These are phyloP conservation scores for Phytophthora foliorum DNA, from an alignment of 352 stramenopile species.

Conservation along the genomic window DNA sequence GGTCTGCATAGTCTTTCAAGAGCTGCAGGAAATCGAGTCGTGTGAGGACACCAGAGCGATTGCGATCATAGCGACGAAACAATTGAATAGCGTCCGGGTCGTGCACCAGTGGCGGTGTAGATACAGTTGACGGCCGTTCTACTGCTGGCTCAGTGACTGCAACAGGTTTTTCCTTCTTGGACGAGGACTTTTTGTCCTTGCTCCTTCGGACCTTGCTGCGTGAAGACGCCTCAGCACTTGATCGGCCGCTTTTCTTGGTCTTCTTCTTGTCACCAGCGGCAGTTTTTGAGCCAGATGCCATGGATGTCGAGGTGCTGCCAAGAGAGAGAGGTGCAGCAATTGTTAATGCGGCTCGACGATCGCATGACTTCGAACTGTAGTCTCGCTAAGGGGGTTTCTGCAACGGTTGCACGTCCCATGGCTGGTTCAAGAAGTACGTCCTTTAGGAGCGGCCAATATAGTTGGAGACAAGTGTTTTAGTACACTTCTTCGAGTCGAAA, in stretches of 20 bases:
- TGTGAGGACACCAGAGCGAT: slow-evolving; percentile 60
- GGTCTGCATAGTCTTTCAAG: slow-evolving; percentile 70
- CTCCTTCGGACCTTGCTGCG: slow-evolving; percentile 41
- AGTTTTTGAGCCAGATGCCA: slow-evolving; percentile 29
- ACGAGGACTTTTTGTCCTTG: slow-evolving; percentile 49
- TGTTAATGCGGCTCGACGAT: background rate
- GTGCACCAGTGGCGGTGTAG: slow-evolving; percentile 6
- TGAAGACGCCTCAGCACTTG: slow-evolving; percentile 8
- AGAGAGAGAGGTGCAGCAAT: background rate
- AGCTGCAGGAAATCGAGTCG: slow-evolving; percentile 78
- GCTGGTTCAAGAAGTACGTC: no score
- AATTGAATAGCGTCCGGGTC: slow-evolving; percentile 83
- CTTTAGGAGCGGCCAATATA: no score
- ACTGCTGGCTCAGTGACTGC: background rate
- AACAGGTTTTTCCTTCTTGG: slow-evolving; percentile 18
- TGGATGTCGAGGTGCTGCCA: background rate
- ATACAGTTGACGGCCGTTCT: background rate
- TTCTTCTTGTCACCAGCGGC: slow-evolving; percentile 32
- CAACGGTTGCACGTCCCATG: background rate
- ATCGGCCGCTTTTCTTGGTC: slow-evolving; percentile 36
- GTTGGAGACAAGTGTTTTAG: no score
- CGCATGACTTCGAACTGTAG: background rate
- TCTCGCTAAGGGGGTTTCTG: slow-evolving; percentile 2
- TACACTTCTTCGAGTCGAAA: no score
- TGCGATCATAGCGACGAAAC: slow-evolving; percentile 81